Evolutionary conservation across 352 stramenopile genomes (phyloP), one percentile per base, ranked within the genome.

Genomic region (Peronospora belbahrii): DNA sequence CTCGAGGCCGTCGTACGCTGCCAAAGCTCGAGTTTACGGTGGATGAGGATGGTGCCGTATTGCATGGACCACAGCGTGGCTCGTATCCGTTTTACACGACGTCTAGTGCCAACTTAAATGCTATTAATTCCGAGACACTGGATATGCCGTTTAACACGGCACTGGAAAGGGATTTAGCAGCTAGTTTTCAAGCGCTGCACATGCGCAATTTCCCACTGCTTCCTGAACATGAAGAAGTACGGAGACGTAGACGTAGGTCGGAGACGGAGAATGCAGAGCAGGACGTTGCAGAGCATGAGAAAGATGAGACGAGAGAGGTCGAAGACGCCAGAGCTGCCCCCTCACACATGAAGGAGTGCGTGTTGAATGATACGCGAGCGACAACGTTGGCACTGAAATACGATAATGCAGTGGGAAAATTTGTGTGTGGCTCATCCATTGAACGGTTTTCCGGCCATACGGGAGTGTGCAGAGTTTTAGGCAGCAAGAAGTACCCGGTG

Each of bases 381-480:
- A 91, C 75, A 28, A 87, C 80, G 9, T 51, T 91, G 17, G 77
- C 74, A 22, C 61, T 91, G 31, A 87, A 88, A 52, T 91, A 79
- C 50, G 75, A 89, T 37, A 52, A 53, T 13, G 14, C 34, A 0
- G 58, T 85, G 33, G 65, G 64, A 1, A 88, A 87, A 43, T 92
- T 88, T 42, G 77, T 92, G 2, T 92, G 80, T 51, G 80, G 80
- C 4, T 88, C 80, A 48, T 88, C 75, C 4, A 88, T 92, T 48
- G 87, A 96, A 57, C 66, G 83, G 4, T 96, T 96, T 65, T 95
- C 84, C 30, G 82, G 85, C 19, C 87, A 96, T 65, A 94, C 85
- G 27, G 85, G 87, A 31, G 89, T 94, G 27, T 96, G 87, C 52
- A 67, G 82, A 52, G 85, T 96, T 36, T 66, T 96, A 14, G 85